Percentiles rank a stretch among this genome's conserved stretches.
These are phyloP conservation scores for Triadica sebifera DNA, from an alignment of 345 rosid genomes.

Conservation along the genomic window DNA sequence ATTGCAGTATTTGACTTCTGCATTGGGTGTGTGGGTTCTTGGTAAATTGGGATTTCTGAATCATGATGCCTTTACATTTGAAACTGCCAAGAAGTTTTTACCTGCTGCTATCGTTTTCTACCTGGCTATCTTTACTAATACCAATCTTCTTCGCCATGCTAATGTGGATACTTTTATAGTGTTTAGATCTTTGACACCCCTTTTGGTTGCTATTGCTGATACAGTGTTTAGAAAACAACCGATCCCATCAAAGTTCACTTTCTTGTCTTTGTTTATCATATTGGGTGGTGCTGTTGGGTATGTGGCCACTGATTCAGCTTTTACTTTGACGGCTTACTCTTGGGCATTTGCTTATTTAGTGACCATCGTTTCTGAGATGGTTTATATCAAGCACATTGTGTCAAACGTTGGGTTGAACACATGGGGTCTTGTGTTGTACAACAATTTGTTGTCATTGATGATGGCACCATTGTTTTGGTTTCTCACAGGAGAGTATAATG, in stretches of 20 bases:
- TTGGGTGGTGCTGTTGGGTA: conserved; percentile 92
- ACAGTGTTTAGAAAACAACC: conserved; percentile 79
- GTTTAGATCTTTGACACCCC: conserved; percentile 89
- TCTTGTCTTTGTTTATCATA: conserved; percentile 58
- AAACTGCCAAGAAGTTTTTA: conserved; percentile 85
- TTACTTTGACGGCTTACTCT: conserved; percentile 77
- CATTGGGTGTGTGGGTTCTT: conserved; percentile 76
- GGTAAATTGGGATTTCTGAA: conserved; percentile 76
- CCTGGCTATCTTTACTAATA: conserved; percentile 93
- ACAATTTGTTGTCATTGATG: conserved; percentile 82
- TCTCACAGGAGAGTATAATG: conserved; percentile 70
- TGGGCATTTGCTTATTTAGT: conserved; percentile 94
- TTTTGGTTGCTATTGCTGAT: conserved; percentile 90
- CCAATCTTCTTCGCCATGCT: conserved; percentile 95
- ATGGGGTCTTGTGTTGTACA: conserved; percentile 93
- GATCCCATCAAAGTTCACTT: conserved; percentile 74
- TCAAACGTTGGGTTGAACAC: conserved; percentile 90
- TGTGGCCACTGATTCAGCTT: conserved; percentile 86
- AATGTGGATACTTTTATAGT: conserved; percentile 96
- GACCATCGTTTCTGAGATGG: conserved; percentile 93
- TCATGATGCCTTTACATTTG: conserved; percentile 73
- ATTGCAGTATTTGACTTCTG: conserved; percentile 77
- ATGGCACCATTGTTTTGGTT: conserved; percentile 89
- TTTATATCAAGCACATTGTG: conserved; percentile 94
- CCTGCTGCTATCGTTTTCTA: conserved; percentile 93